Conservation (phyloP, 2,329 filamentous ascomycete species). For the Talaromyces verruculosus region DNA sequence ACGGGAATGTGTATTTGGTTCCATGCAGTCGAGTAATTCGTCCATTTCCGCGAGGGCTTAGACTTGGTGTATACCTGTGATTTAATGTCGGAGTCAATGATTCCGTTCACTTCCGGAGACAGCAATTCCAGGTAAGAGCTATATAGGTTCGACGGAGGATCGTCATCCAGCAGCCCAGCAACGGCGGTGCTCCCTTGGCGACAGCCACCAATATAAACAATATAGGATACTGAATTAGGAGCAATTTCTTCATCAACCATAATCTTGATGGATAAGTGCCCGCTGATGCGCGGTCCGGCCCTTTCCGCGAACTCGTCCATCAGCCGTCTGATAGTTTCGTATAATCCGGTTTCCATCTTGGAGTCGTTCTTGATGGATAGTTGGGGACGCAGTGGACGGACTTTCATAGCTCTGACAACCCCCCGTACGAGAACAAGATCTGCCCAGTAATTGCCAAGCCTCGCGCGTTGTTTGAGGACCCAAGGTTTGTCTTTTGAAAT, state of each 20-base stretch:
- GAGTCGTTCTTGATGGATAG: slow-evolving; percentile 63
- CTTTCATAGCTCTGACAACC: slow-evolving; percentile 63
- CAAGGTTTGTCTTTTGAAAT: slow-evolving; percentile 60
- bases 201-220: slow-evolving; percentile 37
- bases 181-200: slow-evolving; percentile 31
- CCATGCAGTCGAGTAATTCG: not conserved
- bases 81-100: slow-evolving; percentile 23
- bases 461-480: slow-evolving; percentile 69
- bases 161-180: slow-evolving; percentile 31
- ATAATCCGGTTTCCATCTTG: slow-evolving; percentile 54
- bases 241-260: slow-evolving; percentile 55
- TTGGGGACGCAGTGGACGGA: slow-evolving; percentile 63
- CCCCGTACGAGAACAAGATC: slow-evolving; percentile 68
- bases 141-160: slow-evolving; percentile 30
- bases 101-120: not conserved
- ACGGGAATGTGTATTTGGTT: not conserved
- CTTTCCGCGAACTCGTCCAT: slow-evolving; percentile 59
- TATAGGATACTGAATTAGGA: slow-evolving; percentile 34
- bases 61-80: not conserved
- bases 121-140: slow-evolving; percentile 30
- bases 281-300: slow-evolving; percentile 57
- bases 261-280: slow-evolving; percentile 72
- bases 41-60: not conserved
- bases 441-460: slow-evolving; percentile 67
- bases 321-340: slow-evolving; percentile 62